These are phyloP conservation scores for Aureobasidium sp. DNA, from an alignment of 2,329 filamentous ascomycete genomes.

Conservation along the genomic window DNA sequence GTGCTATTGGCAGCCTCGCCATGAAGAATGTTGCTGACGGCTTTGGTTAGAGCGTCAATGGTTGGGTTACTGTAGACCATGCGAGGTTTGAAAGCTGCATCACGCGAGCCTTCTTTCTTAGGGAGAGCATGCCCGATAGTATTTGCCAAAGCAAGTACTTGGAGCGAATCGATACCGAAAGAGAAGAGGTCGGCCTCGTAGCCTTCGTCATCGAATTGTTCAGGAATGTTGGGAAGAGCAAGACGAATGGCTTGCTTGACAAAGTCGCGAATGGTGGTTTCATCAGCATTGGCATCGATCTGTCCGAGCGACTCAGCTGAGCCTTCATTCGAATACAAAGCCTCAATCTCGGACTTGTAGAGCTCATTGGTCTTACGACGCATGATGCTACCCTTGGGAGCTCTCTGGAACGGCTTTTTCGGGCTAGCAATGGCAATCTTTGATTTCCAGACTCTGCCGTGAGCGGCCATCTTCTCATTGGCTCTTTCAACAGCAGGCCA, in stretches of 20 bases:
- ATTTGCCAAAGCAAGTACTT: neutral
- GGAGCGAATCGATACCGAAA: neutral
- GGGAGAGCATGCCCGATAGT: neutral
- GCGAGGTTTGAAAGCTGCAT: conserved; percentile 20
- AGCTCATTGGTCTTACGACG: neutral
- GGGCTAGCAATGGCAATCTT: neutral
- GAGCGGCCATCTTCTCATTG: neutral
- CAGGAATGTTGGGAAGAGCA: conserved; percentile 2
- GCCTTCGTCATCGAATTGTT: neutral
- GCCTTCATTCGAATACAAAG: neutral
- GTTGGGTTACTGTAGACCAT: neutral
- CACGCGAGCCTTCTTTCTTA: conserved; percentile 6
- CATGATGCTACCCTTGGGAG: neutral
- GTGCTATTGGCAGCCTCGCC: conserved; percentile 12
- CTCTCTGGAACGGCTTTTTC: neutral
- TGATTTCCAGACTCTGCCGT: neutral
- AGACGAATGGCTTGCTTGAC: conserved; percentile 15
- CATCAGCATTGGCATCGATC: neutral
- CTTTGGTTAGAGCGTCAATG: neutral
- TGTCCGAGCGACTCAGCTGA: neutral
- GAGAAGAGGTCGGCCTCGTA: conserved; percentile 16
- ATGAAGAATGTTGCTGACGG: neutral
- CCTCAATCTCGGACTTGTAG: neutral
- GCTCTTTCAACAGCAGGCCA: neutral
- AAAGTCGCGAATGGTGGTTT: neutral